phyloP scores from a whole-genome alignment of 2,329 filamentous ascomycete species.

The Plectosphaerella plurivora region DNA sequence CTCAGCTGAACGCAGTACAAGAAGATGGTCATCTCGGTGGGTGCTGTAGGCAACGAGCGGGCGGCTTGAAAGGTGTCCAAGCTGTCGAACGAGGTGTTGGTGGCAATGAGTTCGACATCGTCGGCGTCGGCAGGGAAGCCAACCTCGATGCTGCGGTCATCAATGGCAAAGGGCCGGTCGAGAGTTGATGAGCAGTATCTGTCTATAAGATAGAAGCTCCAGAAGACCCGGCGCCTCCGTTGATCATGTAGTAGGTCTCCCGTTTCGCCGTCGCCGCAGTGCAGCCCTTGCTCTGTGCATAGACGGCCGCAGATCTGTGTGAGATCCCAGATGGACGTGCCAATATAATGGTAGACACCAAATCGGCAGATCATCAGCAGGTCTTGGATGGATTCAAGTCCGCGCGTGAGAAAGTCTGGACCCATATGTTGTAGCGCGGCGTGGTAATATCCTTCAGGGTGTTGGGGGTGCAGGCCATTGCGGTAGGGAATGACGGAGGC shows the following conservation, averaged over 20 bases:
- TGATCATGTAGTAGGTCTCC: conserved; percentile 25
- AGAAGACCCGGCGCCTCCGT: conserved; percentile 33
- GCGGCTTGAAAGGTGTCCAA: conserved; percentile 2
- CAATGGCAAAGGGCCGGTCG: conserved; percentile 34
- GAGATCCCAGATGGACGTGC: conserved; percentile 34
- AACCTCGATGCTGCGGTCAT: conserved; percentile 31
- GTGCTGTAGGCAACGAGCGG: background rate
- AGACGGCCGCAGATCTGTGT: conserved; percentile 32
- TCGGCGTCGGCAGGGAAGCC: conserved; percentile 27
- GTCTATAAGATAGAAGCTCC: conserved; percentile 40
- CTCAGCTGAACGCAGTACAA: conserved; percentile 31
- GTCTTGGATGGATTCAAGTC: conserved; percentile 30
- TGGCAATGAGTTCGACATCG: conserved; percentile 23
- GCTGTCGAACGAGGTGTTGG: conserved; percentile 9
- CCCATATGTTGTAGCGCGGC: conserved; percentile 27
- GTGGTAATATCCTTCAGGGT: conserved; percentile 35
- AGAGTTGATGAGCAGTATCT: conserved; percentile 36
- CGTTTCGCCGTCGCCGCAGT: conserved; percentile 11
- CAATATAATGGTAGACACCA: conserved; percentile 37
- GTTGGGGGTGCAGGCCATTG: conserved; percentile 20
- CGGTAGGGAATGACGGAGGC: conserved; percentile 28
- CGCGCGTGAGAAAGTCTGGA: conserved; percentile 22
- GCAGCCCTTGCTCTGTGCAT: conserved; percentile 32
- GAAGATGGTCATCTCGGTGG: conserved; percentile 29
- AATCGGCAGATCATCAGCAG: conserved; percentile 33